These are phyloP conservation scores for Penicillium sp. DNA, from an alignment of 2,329 filamentous ascomycete species.

Conservation along the genomic window DNA sequence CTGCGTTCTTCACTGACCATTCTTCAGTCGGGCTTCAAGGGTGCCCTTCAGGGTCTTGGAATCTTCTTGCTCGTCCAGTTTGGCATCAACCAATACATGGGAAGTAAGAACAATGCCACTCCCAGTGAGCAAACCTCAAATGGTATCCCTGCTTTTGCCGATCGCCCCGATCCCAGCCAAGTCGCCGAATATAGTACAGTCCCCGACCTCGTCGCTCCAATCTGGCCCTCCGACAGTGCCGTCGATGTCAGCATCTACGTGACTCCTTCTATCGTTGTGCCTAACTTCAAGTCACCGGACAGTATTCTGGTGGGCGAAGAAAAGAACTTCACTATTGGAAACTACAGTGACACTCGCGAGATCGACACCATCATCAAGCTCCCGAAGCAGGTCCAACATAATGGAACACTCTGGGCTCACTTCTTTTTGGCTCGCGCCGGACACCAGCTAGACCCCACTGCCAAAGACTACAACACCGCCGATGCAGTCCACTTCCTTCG, in stretches of 20 bases:
- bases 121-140: constrained; percentile 20
- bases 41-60: constrained; percentile 55
- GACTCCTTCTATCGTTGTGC: constrained; percentile 69
- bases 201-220: constrained; percentile 73
- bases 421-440: constrained; percentile 83
- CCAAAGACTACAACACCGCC: constrained; percentile 67
- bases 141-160: constrained; percentile 61
- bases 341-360: constrained; percentile 74
- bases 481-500: constrained; percentile 81
- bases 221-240: constrained; percentile 77
- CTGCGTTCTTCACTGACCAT: constrained; percentile 23
- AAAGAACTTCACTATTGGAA: constrained; percentile 73
- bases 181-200: constrained; percentile 47
- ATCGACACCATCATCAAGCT: constrained; percentile 76
- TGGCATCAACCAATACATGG: constrained; percentile 56
- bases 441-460: constrained; percentile 70
- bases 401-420: constrained; percentile 91
- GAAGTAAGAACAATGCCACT: constrained; percentile 34
- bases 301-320: constrained; percentile 76
- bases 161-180: constrained; percentile 57
- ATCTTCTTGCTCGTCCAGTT: constrained; percentile 62
- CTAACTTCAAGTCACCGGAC: constrained; percentile 60
- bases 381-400: constrained; percentile 78
- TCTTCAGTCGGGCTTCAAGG: constrained; percentile 42
- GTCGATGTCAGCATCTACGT: constrained; percentile 85